Evolutionary conservation across 2,329 filamentous ascomycete genomes (phyloP).

Genomic region (Alternaria infectoria): DNA sequence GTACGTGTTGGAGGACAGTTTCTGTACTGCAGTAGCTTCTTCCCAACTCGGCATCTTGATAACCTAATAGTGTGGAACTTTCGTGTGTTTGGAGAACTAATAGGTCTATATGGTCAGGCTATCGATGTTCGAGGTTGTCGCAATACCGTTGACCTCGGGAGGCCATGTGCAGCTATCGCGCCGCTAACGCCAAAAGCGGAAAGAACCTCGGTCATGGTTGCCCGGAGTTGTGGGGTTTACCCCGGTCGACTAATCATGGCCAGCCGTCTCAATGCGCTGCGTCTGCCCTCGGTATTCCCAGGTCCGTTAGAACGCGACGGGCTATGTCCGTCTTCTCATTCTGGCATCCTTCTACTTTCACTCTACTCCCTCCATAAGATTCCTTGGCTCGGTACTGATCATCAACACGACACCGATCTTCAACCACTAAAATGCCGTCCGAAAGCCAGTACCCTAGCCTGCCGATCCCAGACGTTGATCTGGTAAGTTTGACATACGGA

Average conservation of each 20-base stretch:
- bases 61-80: background rate
- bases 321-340: constrained; percentile 12
- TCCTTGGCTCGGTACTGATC: background rate
- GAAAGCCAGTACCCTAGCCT: constrained; percentile 69
- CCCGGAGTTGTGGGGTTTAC: constrained; percentile 19
- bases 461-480: constrained; percentile 74
- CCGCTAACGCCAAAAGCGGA: constrained; percentile 19
- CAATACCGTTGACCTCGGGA: constrained; percentile 27
- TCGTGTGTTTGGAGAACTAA: background rate
- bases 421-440: constrained; percentile 66
- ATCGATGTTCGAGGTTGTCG: background rate
- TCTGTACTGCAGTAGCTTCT: constrained; percentile 57
- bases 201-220: constrained; percentile 27
- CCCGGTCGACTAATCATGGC: constrained; percentile 21
- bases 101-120: background rate
- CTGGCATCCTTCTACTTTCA: constrained; percentile 9
- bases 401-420: constrained; percentile 8
- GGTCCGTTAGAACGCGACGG: constrained; percentile 9
- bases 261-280: constrained; percentile 13
- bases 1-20: constrained; percentile 64
- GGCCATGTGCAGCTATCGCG: background rate
- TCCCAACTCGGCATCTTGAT: constrained; percentile 49
- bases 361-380: constrained; percentile 4
- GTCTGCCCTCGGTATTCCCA: constrained; percentile 15
- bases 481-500: constrained; percentile 46